Evolutionary conservation across 2,329 filamentous ascomycete species (phyloP).

Genomic region (Leptographium flavum): DNA sequence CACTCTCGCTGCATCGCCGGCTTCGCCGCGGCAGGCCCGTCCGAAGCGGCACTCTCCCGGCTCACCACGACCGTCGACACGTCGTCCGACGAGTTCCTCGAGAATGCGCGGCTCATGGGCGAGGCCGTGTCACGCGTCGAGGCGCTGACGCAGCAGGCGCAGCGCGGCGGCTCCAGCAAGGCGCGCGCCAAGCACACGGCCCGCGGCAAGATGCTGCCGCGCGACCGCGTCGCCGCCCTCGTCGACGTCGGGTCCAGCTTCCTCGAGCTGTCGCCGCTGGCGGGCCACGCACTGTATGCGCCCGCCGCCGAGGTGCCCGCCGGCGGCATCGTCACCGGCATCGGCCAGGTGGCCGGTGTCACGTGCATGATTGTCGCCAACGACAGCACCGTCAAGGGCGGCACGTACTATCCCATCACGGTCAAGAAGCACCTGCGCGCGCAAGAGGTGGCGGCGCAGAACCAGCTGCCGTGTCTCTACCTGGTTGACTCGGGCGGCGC

Average conservation of each 20-base stretch:
- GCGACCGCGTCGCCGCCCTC: slow-evolving; percentile 76
- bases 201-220: slow-evolving; percentile 84
- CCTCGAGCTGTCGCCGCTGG: slow-evolving; percentile 83
- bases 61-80: slow-evolving; percentile 65
- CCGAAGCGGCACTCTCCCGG: slow-evolving; percentile 62
- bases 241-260: slow-evolving; percentile 85
- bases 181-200: slow-evolving; percentile 77
- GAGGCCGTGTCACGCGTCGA: slow-evolving; percentile 56
- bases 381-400: slow-evolving; percentile 93
- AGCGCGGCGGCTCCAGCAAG: slow-evolving; percentile 66
- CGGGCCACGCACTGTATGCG: slow-evolving; percentile 54
- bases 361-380: slow-evolving; percentile 90
- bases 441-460: slow-evolving; percentile 81
- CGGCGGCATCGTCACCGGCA: slow-evolving; percentile 82
- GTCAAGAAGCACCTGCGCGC: slow-evolving; percentile 95
- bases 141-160: slow-evolving; percentile 54
- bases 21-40: slow-evolving; percentile 70
- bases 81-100: slow-evolving; percentile 61
- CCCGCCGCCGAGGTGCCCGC: slow-evolving; percentile 79
- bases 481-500: slow-evolving; percentile 92
- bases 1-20: slow-evolving; percentile 39
- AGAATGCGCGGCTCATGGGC: slow-evolving; percentile 68
- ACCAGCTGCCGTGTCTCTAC: slow-evolving; percentile 78
- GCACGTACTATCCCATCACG: slow-evolving; percentile 92
- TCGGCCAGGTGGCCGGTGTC: slow-evolving; percentile 81